Evolutionary conservation across 176 grass and related monocot genomes (phyloP), one percentile per base, ranked within the genome.

Genomic region (Aegilops tauschii): DNA sequence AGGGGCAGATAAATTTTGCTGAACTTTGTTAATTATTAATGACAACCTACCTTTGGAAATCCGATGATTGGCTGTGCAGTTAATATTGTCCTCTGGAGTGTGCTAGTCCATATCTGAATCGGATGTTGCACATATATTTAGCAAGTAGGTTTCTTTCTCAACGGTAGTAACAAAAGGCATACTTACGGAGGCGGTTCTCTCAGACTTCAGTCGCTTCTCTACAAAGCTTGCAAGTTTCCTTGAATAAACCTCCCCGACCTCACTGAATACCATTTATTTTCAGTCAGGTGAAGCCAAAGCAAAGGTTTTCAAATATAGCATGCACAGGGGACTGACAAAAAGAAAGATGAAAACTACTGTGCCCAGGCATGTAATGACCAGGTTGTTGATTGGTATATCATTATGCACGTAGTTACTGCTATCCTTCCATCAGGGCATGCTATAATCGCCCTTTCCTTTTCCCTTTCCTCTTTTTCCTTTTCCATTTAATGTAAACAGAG

Each of bases 41-140:
- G 28, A 62, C 30, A 88, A 86, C 77, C 63, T 72, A 96, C 96
- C 96, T 98, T 98, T 88, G 96, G 96, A 83, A 98, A 98, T 82
- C 93, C 96, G 78, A 98, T 91, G 87, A 96, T 94, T 17, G 93
- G 88, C 78, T 90, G 90, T 31, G 93, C 93, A 61, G 93, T 96
- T 90, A 95, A 88, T 88, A 98, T 94, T 54, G 96, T 86, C 90
- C 96, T 98, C 80, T 98, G 93, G 21, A 98, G 96, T 84, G 96
- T 98, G 85, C 96, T 98, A 89, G 96, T 98, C 96, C 96, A 98
- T 89, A 98, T 92, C 96, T 98, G 81, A 76, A 89, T 80, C 40
- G 5, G 79, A 84, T 50, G 28, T 68, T 83, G 29, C 27, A 77
- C 23, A 77, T 28, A 84, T 64, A 56, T 18, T 70, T 10, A 89